Evolutionary conservation across 805 yeast species (phyloP).

Genomic region (Candida caryicola): DNA sequence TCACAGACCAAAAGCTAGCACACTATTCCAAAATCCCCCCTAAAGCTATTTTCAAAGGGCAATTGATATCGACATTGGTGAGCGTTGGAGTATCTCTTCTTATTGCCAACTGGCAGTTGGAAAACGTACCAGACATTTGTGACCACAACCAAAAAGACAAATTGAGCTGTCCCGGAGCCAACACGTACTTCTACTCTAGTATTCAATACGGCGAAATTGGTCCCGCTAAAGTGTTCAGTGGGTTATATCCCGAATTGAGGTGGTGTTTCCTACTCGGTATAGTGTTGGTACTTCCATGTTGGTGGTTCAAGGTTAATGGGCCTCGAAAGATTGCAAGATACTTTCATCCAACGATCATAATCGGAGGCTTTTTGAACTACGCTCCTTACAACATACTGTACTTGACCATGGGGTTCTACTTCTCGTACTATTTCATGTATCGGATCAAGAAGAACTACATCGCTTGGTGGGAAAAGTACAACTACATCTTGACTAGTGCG

Average conservation of each 20-base stretch:
- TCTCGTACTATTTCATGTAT: slow-evolving; percentile 58
- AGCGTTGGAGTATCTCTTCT: slow-evolving; percentile 32
- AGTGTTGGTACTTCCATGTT: slow-evolving; percentile 35
- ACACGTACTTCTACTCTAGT: slow-evolving; percentile 51
- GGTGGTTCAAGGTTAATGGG: slow-evolving; percentile 34
- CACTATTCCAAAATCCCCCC: slow-evolving; percentile 28
- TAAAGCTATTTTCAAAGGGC: slow-evolving; percentile 33
- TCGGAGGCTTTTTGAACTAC: slow-evolving; percentile 47
- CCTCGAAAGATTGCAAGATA: slow-evolving; percentile 30
- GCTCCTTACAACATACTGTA: slow-evolving; percentile 53
- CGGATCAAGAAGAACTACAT: slow-evolving; percentile 47
- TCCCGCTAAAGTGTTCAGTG: slow-evolving; percentile 57
- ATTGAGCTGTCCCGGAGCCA: slow-evolving; percentile 43
- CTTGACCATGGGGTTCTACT: slow-evolving; percentile 58
- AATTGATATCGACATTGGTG: slow-evolving; percentile 35
- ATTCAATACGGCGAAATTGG: slow-evolving; percentile 57
- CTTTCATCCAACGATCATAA: slow-evolving; percentile 54
- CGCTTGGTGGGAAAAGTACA: slow-evolving; percentile 72
- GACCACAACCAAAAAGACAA: slow-evolving; percentile 33
- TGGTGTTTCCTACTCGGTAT: slow-evolving; percentile 61
- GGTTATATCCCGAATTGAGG: slow-evolving; percentile 50
- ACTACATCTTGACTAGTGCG: slow-evolving; percentile 59
- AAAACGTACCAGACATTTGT: slow-evolving; percentile 35
- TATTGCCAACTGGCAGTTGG: slow-evolving; percentile 41
- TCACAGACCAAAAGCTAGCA: slow-evolving; percentile 27